These are phyloP conservation scores for Populus pruinosa DNA, from an alignment of 345 rosid genomes.

Conservation along the genomic window DNA sequence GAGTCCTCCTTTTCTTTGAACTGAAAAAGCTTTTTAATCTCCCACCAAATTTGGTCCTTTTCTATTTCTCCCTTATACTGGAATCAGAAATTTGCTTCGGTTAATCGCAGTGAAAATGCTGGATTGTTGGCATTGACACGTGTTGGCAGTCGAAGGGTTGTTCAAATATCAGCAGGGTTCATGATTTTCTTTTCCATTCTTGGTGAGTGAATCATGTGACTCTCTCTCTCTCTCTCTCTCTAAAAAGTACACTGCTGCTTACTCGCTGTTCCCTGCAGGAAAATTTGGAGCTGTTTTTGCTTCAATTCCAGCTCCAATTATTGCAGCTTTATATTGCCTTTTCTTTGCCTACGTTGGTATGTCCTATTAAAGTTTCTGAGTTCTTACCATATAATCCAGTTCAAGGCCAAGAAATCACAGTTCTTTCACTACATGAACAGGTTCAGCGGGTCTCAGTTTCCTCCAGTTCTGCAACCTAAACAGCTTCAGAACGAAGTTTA, in stretches of 20 bases:
- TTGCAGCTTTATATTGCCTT: constrained; percentile 35
- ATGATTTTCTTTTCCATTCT: constrained; percentile 96
- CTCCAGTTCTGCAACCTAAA: constrained; percentile 40
- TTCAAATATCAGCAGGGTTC: constrained; percentile 87
- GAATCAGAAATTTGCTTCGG: constrained; percentile 3
- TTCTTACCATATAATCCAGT: neutral
- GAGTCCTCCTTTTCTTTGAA: constrained; percentile 6
- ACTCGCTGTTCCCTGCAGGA: constrained; percentile 14
- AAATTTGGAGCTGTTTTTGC: constrained; percentile 41
- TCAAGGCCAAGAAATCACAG: neutral
- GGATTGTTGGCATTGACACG: constrained; percentile 84
- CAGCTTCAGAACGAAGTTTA: constrained; percentile 35
- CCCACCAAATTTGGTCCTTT: neutral
- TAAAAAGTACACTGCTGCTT: neutral
- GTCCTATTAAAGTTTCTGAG: neutral
- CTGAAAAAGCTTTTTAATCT: neutral
- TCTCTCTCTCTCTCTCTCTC: neutral
- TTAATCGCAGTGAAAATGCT: constrained; percentile 72
- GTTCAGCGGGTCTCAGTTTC: constrained; percentile 29
- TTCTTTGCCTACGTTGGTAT: constrained; percentile 34
- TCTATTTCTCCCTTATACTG: neutral
- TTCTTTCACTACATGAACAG: constrained; percentile 15
- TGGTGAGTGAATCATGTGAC: constrained; percentile 36
- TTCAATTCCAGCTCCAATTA: constrained; percentile 33
- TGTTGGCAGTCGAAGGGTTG: constrained; percentile 89